Percentiles rank a stretch among this genome's conserved stretches.
Conservation (phyloP, 164 flowering plant genomes). For the Protea cynaroides region DNA sequence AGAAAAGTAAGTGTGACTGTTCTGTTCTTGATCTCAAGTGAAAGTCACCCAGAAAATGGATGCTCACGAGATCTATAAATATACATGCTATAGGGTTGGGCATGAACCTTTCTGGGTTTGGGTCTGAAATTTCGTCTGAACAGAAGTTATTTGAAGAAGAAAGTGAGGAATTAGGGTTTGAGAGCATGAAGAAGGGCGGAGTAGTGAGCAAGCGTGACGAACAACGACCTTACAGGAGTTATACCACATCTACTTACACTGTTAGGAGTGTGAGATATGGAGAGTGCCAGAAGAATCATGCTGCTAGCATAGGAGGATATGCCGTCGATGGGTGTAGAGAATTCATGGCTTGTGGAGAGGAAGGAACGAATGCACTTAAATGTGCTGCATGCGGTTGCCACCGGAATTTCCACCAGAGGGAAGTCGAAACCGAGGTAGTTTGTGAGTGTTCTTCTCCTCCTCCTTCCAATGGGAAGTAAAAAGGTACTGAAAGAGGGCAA, state of each 20-base stretch:
- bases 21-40: background rate
- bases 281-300: conserved; percentile 87
- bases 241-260: conserved; percentile 25
- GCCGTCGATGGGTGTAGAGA: conserved; percentile 88
- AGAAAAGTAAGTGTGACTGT: conserved; percentile 4
- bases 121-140: background rate
- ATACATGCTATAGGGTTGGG: conserved; percentile 35
- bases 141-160: no score
- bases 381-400: conserved; percentile 95
- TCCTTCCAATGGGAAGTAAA: conserved; percentile 5
- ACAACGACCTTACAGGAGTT: conserved; percentile 22
- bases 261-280: conserved; percentile 47
- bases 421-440: conserved; percentile 40
- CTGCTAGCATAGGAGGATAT: conserved; percentile 68
- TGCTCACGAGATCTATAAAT: conserved; percentile 25
- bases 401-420: conserved; percentile 67
- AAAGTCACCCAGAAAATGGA: conserved; percentile 1
- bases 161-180: conserved; percentile 8
- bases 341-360: conserved; percentile 72
- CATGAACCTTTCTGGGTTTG: background rate
- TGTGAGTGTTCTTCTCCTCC: conserved; percentile 35
- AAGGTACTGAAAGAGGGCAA: background rate
- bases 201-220: conserved; percentile 36
- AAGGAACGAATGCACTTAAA: conserved; percentile 42
- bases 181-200: conserved; percentile 53